These are phyloP conservation scores for Daedalea quercina DNA, from an alignment of 768 basidiomycete species.

Conservation along the genomic window DNA sequence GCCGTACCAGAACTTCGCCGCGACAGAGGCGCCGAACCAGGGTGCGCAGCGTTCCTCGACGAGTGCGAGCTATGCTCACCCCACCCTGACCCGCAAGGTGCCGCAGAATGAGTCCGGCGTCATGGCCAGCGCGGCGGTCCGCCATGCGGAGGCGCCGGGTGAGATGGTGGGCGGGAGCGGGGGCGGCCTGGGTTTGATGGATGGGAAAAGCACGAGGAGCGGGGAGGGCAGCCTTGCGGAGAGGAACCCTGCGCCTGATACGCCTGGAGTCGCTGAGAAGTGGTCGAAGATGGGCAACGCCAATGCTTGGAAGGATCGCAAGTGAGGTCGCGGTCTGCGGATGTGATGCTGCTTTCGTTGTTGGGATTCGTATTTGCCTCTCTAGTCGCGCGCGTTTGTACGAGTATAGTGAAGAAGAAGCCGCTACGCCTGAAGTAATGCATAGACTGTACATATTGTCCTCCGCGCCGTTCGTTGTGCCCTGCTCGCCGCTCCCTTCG, in stretches of 20 bases:
- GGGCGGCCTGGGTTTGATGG: constrained; percentile 38
- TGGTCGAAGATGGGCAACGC: constrained; percentile 41
- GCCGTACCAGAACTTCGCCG: constrained; percentile 34
- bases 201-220: constrained; percentile 30
- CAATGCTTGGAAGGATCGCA: constrained; percentile 44
- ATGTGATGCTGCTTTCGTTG: constrained; percentile 7
- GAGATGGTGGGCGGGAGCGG: constrained; percentile 38
- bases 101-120: constrained; percentile 37
- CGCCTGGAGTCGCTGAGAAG: constrained; percentile 32
- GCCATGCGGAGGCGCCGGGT: constrained; percentile 36
- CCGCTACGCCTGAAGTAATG: constrained; percentile 1
- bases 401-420: constrained; percentile 7
- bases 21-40: constrained; percentile 34
- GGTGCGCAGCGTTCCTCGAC: constrained; percentile 37
- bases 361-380: constrained; percentile 2
- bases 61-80: constrained; percentile 35
- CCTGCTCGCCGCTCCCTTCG: neutral
- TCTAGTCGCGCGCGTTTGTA: constrained; percentile 6
- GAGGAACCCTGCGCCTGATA: constrained; percentile 42
- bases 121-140: constrained; percentile 41
- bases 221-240: constrained; percentile 34
- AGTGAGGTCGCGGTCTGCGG: constrained; percentile 18
- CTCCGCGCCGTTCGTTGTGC: neutral
- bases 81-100: constrained; percentile 35
- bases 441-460: constrained; percentile 14